Evolutionary conservation across 805 yeast genomes (phyloP).

Genomic region (Barnettozyma salicaria): DNA sequence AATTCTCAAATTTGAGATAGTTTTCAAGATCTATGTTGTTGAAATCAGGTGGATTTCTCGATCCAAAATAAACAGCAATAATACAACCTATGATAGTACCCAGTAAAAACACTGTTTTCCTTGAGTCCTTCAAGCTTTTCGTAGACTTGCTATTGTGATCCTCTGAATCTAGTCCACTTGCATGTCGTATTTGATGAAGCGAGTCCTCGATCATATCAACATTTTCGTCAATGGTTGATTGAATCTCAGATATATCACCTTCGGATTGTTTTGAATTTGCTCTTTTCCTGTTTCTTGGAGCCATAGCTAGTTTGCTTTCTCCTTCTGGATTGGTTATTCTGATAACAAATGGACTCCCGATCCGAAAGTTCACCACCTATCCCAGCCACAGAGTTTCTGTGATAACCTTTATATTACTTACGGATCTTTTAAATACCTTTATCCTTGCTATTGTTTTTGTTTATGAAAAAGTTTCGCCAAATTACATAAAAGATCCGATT

Average conservation of each 20-base stretch:
- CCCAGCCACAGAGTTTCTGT: too few relatives aligned
- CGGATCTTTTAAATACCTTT: too few relatives aligned
- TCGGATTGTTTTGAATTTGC: conserved; percentile 1
- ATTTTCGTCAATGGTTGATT: conserved; percentile 13
- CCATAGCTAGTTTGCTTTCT: background rate
- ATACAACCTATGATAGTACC: conserved; percentile 71
- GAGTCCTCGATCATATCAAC: conserved; percentile 18
- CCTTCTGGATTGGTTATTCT: background rate
- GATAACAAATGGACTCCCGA: too few relatives aligned
- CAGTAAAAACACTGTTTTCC: conserved; percentile 53
- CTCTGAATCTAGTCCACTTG: background rate
- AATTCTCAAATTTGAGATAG: conserved; percentile 17
- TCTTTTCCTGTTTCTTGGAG: conserved; percentile 1
- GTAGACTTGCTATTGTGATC: background rate
- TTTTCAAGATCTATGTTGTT: conserved; percentile 18
- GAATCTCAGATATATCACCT: conserved; percentile 6
- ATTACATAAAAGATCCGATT: too few relatives aligned
- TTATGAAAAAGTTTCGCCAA: too few relatives aligned
- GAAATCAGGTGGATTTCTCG: conserved; percentile 35
- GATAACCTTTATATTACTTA: too few relatives aligned
- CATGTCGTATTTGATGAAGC: conserved; percentile 14
- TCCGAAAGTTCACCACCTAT: too few relatives aligned
- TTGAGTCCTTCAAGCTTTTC: conserved; percentile 37
- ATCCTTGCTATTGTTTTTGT: too few relatives aligned
- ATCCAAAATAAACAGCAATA: conserved; percentile 58